phyloP scores from a whole-genome alignment of 495 filamentous ascomycete genomes.

The Podospora anserina region DNA sequence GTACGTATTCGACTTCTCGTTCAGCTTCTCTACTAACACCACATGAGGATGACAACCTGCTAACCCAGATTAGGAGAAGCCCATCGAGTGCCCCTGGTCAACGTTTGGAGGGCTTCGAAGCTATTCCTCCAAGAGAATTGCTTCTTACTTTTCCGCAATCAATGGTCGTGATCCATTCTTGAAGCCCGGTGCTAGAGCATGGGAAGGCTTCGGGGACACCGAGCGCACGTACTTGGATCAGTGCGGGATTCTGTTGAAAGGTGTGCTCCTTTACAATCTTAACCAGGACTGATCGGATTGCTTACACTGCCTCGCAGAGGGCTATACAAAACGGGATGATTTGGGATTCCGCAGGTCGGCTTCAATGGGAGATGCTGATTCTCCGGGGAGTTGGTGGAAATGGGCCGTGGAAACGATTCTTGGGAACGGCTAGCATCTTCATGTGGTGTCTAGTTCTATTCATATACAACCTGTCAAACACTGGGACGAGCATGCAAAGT shows the following conservation, averaged over 20 bases:
- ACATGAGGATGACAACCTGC: background rate
- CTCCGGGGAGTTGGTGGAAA: background rate
- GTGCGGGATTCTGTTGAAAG: background rate
- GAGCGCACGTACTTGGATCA: background rate
- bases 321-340: background rate
- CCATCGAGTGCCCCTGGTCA: background rate
- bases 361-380: background rate
- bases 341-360: background rate
- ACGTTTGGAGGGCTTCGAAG: background rate
- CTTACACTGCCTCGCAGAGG: background rate
- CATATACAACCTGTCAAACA: background rate
- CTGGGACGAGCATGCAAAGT: background rate
- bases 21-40: too few species aligned
- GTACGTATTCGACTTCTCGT: background rate
- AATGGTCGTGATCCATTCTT: background rate
- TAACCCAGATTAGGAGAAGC: background rate
- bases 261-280: background rate
- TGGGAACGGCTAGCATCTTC: background rate
- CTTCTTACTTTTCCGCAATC: background rate
- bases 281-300: background rate
- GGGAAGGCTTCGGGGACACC: background rate
- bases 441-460: background rate
- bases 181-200: background rate
- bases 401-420: background rate
- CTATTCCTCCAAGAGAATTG: background rate